phyloP scores from a whole-genome alignment of 2,329 filamentous ascomycete genomes.

The Fusarium protoensiforme region DNA sequence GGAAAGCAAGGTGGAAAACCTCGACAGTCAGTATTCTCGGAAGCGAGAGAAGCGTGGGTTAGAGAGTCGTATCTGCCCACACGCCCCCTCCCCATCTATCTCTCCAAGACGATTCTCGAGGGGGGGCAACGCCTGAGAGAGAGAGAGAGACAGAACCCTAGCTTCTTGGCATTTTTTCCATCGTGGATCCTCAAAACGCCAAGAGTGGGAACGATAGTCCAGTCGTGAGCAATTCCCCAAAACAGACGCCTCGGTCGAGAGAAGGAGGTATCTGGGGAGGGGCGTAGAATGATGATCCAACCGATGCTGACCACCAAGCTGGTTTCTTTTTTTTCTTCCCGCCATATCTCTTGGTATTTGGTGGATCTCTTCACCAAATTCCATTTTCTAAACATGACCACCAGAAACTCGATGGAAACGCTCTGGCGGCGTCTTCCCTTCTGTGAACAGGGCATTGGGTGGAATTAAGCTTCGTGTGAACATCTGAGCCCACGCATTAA shows the following conservation, averaged over 20 bases:
- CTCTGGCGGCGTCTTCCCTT: not conserved
- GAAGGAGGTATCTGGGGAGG: not conserved
- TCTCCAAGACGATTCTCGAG: constrained; percentile 12
- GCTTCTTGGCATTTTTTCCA: not conserved
- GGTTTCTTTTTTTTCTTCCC: not conserved
- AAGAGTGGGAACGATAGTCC: constrained; percentile 30
- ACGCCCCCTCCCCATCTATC: constrained; percentile 7
- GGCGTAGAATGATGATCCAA: not conserved
- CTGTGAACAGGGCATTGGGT: not conserved
- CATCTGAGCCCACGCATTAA: constrained; percentile 14
- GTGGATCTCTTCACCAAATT: not conserved
- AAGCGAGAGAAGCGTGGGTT: not conserved
- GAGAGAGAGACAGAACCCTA: not conserved
- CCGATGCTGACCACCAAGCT: not conserved
- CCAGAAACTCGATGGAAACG: not conserved
- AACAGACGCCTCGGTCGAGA: constrained; percentile 6
- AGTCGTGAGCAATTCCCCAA: constrained; percentile 24
- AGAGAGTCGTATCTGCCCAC: not conserved
- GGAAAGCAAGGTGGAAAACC: not conserved
- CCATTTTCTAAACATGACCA: not conserved
- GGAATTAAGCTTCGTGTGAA: constrained; percentile 5
- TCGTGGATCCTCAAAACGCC: constrained; percentile 26
- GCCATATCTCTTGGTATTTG: not conserved
- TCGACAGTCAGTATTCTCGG: not conserved
- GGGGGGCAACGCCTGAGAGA: not conserved